Evolutionary conservation across 139 green algal genomes (phyloP), one percentile per base, ranked within the genome.

Genomic region (Coelastrella sp.): DNA sequence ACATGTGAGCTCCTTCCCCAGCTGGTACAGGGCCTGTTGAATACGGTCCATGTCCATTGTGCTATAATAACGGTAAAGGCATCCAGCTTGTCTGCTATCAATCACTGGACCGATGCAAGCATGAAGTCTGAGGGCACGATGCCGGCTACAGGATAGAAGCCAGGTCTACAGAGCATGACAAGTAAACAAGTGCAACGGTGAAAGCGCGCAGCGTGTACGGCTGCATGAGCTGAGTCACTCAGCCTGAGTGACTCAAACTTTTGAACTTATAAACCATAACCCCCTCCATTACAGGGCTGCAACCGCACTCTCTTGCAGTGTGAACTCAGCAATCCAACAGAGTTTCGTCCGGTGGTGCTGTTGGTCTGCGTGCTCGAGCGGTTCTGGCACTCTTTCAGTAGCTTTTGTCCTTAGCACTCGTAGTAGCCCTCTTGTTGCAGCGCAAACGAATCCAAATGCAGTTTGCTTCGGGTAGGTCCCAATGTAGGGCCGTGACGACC

Each of bases 1-100:
- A 47, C 90, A 92, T 10, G 64, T 85, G 23, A 92, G 79, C 71
- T 92, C 90, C 71, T 92, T 92, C 22, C 90, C 90, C 8, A 92
- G 68, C 17, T 73, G 61, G 14, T 68, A 73, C 56, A 92, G 59
- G 23, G 89, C 89, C 23, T 81, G 47, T 20, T 92, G 73, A 19
- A 92, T 80, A 3, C 13, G 13, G 17, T 83, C 77, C 47, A 83
- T 58, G 5, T 61, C 77, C 54, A 83, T 64, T 22, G 14, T 78
- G 17, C 7, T 78, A 32, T 10, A 78, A 3, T 32, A 7, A 10
- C n/a, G 13, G 17, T 78, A 47, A 47, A 47, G 32, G 32, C 32
- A 47, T 47, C 32, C 32, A 47, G 32, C 0, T 47, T 47, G 32
- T 47, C 32, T 47, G 32, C 1, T 47, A 47, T 47, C n/a, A 47